These are phyloP conservation scores for Suhomyces choctaworum DNA, from an alignment of 1,139 yeast species.

Conservation along the genomic window DNA sequence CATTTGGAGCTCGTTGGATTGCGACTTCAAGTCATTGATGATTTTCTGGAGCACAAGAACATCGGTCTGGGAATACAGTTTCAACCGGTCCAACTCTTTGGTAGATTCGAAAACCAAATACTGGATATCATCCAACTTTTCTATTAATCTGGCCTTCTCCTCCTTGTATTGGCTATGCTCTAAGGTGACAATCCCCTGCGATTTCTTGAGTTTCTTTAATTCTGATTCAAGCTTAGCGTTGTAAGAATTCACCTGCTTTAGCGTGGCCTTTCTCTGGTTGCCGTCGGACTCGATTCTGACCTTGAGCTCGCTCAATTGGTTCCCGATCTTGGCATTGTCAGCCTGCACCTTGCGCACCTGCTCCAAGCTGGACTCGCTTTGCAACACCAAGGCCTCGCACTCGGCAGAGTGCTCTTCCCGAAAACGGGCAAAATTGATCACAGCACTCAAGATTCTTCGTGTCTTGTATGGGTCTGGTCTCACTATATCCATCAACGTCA, in stretches of 20 bases:
- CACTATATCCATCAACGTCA: conserved; percentile 63
- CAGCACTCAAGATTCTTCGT: conserved; percentile 72
- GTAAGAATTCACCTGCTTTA: conserved; percentile 52
- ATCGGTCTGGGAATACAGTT: conserved; percentile 62
- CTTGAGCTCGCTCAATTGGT: conserved; percentile 45
- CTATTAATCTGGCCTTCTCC: conserved; percentile 58
- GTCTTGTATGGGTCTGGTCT: conserved; percentile 69
- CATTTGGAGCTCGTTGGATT: conserved; percentile 37
- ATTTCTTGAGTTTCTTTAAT: conserved; percentile 58
- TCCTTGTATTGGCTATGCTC: conserved; percentile 68
- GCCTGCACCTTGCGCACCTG: conserved; percentile 31
- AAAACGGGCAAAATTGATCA: conserved; percentile 81
- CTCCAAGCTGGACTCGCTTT: conserved; percentile 53
- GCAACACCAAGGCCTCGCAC: conserved; percentile 60
- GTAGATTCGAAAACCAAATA: conserved; percentile 55
- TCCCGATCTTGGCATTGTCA: conserved; percentile 42
- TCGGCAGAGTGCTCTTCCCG: conserved; percentile 73
- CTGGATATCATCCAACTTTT: conserved; percentile 55
- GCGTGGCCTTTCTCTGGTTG: conserved; percentile 27
- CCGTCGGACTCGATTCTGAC: conserved; percentile 25
- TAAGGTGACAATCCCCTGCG: conserved; percentile 63
- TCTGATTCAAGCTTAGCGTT: conserved; percentile 64
- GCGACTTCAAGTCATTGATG: conserved; percentile 55
- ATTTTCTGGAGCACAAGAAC: conserved; percentile 56
- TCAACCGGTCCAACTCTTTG: conserved; percentile 59